Evolutionary conservation across 2,329 filamentous ascomycete genomes (phyloP), one percentile per base, ranked within the genome.

Genomic region (Exophiala dermatitidis): DNA sequence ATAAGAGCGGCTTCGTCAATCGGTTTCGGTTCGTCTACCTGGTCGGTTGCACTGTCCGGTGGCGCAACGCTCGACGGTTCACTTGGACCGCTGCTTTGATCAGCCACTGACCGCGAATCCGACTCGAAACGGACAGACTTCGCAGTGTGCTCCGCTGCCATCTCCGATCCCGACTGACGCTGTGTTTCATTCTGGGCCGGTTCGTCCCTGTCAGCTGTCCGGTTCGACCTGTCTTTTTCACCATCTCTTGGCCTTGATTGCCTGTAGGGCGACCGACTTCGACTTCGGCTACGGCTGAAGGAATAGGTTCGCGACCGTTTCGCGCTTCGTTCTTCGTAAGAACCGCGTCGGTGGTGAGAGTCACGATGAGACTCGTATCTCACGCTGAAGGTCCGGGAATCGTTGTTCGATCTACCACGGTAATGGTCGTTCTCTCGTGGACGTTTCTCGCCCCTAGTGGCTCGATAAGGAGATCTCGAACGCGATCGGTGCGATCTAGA

Each of bases 1-100:
- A 95, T 86, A 65, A 91, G 78, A 61, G 86, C 84, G 58, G 86
- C 86, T 72, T 94, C 87, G 68, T 94, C 86, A 62, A 89, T 67
- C n/a, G 79, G 76, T 62, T 82, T 76, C 52, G 78, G 73, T 60
- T 80, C 77, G 66, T 72, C 62, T 51, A 59, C 60, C 58, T 67
- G 66, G 60, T 66, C 62, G 38, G 40, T 54, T 38, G 38, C 50
- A 30, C 59, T 63, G 42, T 60, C 53, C 46, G 58, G 44, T 26
- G 52, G 45, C 32, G 30, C 48, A 54, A 60, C 60, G 36, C 26
- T 45, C 19, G 46, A 34, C 30, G 7, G 31, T 38, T 50, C 37
- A 42, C 37, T 7, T 47, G n/a, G 19, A 47, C 41, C 36, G 30
- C 32, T 51, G 40, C 26, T 41, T 9, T 32, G 46, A 32, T 26